phyloP scores from a whole-genome alignment of 2,329 filamentous ascomycete species.

The Beauveria varroae region DNA sequence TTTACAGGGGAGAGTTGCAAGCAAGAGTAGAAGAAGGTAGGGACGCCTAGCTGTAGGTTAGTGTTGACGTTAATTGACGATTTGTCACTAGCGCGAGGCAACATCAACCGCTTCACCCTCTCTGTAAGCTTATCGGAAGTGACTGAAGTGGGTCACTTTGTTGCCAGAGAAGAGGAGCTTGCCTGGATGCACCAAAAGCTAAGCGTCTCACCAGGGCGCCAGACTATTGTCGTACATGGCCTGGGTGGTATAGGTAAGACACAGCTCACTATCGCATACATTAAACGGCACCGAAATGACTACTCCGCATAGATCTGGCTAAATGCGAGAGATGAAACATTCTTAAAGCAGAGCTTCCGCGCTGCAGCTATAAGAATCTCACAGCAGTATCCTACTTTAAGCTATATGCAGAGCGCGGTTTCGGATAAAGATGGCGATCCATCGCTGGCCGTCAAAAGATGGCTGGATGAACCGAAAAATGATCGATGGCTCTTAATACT shows the following conservation, averaged over 20 bases:
- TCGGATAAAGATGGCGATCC: conserved; percentile 20
- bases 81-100: neutral
- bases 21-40: no score
- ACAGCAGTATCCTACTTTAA: conserved; percentile 18
- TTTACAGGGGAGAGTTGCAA: no score
- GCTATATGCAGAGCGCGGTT: conserved; percentile 18
- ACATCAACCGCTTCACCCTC: conserved; percentile 7
- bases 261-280: conserved; percentile 31
- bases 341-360: conserved; percentile 28
- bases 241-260: conserved; percentile 39
- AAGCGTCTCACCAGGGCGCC: neutral
- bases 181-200: conserved; percentile 14
- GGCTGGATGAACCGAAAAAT: conserved; percentile 28
- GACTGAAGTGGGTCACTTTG: conserved; percentile 11
- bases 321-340: conserved; percentile 28
- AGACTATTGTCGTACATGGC: conserved; percentile 18
- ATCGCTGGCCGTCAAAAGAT: conserved; percentile 27
- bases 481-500: conserved; percentile 32
- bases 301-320: conserved; percentile 37
- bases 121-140: conserved; percentile 7
- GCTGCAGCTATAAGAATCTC: conserved; percentile 22
- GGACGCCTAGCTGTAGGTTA: no score
- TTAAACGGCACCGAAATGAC: conserved; percentile 23
- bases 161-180: conserved; percentile 16
- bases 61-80: no score